Conservation (phyloP, 768 basidiomycete species). For the Phanerochaete sordida region DNA sequence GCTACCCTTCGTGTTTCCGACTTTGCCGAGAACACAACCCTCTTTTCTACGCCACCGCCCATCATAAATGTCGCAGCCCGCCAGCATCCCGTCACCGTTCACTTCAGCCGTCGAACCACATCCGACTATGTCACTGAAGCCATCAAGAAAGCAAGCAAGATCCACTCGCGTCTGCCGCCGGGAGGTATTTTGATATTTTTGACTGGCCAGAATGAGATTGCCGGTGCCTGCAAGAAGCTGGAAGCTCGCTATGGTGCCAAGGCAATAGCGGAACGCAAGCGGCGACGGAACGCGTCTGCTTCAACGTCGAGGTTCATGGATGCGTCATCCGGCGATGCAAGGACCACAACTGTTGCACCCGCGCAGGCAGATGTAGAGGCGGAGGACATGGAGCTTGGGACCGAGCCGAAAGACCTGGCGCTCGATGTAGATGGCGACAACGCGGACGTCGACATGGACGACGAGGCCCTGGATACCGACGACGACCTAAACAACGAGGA, state of each 20-base stretch:
- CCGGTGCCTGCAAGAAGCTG: slow-evolving; percentile 75
- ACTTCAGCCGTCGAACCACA: slow-evolving; percentile 84
- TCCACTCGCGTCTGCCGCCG: slow-evolving; percentile 87
- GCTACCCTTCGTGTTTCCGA: slow-evolving; percentile 93
- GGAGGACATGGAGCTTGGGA: slow-evolving; percentile 76
- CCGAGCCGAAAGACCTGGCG: slow-evolving; percentile 39
- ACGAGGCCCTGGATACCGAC: slow-evolving; percentile 73
- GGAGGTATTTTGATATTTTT: slow-evolving; percentile 93
- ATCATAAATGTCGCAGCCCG: slow-evolving; percentile 86
- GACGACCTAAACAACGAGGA: slow-evolving; percentile 57
- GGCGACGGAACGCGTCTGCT: slow-evolving; percentile 20
- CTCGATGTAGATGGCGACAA: slow-evolving; percentile 63
- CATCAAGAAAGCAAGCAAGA: slow-evolving; percentile 85
- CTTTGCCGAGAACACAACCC: slow-evolving; percentile 78
- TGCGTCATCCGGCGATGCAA: not conserved
- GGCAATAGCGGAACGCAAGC: slow-evolving; percentile 53
- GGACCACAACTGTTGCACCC: slow-evolving; percentile 30
- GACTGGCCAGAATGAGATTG: slow-evolving; percentile 95
- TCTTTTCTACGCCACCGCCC: slow-evolving; percentile 86
- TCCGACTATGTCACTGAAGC: slow-evolving; percentile 90
- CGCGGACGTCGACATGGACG: slow-evolving; percentile 56
- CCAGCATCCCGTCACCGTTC: slow-evolving; percentile 92
- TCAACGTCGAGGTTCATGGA: slow-evolving; percentile 1
- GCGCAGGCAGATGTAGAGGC: slow-evolving; percentile 72
- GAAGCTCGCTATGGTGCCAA: slow-evolving; percentile 73